Evolutionary conservation across 2,329 filamentous ascomycete genomes (phyloP), one percentile per base, ranked within the genome.

Genomic region (Colletotrichum agaves): DNA sequence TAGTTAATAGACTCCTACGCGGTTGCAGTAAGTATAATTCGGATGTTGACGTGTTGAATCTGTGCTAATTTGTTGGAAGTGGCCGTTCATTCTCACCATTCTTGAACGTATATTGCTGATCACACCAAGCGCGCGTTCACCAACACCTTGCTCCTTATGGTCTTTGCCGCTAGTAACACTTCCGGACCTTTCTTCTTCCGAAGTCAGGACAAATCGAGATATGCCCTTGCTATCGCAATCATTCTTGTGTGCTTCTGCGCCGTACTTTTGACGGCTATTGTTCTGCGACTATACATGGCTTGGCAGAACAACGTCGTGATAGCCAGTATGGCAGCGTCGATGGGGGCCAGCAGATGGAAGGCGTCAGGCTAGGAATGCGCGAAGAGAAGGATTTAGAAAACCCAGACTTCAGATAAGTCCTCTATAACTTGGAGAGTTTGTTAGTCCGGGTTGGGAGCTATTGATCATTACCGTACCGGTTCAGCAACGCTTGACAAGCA

Each of bases 301-400:
- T 50, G 46, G 46, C 21, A 50, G 46, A 50, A 50, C 13, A 50
- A 3, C 21, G 46, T 8, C 0, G 46, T 19, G 46, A 50, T n/a
- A 50, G n/a, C 0, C 23, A 50, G 23, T 50, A 23, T 3, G 46
- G 46, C 8, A 21, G 12, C 0, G 46, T 50, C 2, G 46, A 50
- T 31, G 46, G 46, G 39, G 46, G 72, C 62, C 33, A 71, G 73
- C 15, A 33, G 56, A 27, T 69, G 4, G 69, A 70, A 12, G 62
- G 59, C 4, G 61, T 67, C 60, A 61, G 71, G 31, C 64, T 72
- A 21, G 71, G 72, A 27, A 73, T 74, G 71, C 71, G 72, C 43
- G 73, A 74, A 55, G 73, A 73, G 70, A 74, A 71, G 11, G 72
- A 74, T 59, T 61, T 72, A 33, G 72, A 74, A 61, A 74, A 74